Evolutionary conservation across 306 rosid genomes (phyloP).

Genomic region (Cucurbita argyrosperma): DNA sequence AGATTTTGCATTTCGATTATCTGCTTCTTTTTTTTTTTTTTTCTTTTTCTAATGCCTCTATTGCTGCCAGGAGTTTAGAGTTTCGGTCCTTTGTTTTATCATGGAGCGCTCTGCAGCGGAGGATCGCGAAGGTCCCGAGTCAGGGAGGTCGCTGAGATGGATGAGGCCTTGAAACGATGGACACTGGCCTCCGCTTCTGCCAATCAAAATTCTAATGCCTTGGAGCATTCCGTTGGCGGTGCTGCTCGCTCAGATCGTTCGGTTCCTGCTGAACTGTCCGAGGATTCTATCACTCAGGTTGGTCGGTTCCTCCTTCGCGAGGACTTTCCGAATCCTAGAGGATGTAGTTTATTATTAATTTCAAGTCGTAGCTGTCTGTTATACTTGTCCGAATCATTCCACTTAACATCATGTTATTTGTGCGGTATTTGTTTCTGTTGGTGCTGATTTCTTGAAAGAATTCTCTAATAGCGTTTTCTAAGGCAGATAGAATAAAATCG

Average conservation of each 20-base stretch:
- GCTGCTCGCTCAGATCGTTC: background rate
- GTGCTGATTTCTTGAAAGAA: background rate
- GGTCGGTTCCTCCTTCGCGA: slow-evolving; percentile 83
- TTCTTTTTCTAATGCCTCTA: background rate
- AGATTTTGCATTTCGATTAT: background rate
- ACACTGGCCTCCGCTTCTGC: no score
- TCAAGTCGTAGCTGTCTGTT: no score
- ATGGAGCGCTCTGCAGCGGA: slow-evolving; percentile 78
- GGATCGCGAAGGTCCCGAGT: slow-evolving; percentile 78
- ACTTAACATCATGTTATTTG: background rate
- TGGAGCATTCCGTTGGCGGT: background rate
- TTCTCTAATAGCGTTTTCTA: background rate
- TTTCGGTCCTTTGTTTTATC: slow-evolving; percentile 5
- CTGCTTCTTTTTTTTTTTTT: background rate
- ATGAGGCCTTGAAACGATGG: slow-evolving; percentile 48
- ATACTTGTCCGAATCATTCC: background rate
- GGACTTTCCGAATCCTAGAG: slow-evolving; percentile 71
- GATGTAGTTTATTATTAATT: slow-evolving; percentile 9
- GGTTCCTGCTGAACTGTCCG: slow-evolving; percentile 20
- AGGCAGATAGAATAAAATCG: background rate
- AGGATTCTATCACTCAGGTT: slow-evolving; percentile 43
- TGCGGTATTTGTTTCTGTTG: background rate
- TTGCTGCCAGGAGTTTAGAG: background rate
- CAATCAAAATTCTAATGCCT: slow-evolving; percentile 12
- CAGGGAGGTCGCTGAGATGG: slow-evolving; percentile 79